These are phyloP conservation scores for Geotrichum fermentans DNA, from an alignment of 1,139 yeast species.

Conservation along the genomic window DNA sequence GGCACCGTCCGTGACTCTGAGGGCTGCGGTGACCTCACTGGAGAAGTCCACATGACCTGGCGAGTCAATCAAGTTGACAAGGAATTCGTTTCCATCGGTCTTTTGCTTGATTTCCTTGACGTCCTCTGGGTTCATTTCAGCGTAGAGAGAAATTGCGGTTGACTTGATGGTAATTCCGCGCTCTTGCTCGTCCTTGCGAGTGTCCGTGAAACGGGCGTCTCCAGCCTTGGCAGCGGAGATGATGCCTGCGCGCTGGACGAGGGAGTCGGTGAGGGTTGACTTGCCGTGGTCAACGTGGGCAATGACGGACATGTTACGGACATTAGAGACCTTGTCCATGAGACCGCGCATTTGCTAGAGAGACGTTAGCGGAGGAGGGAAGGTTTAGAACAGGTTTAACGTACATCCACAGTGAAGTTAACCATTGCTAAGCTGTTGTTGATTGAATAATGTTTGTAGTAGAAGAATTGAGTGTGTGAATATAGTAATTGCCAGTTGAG, in stretches of 20 bases:
- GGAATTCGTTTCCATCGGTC: constrained; percentile 90
- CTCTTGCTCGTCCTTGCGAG: constrained; percentile 99
- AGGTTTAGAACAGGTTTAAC: not conserved
- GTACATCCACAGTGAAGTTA: constrained; percentile 9
- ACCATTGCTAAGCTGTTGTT: constrained; percentile 5
- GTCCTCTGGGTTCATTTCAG: constrained; percentile 86
- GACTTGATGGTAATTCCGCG: constrained; percentile 99
- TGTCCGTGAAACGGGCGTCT: constrained; percentile 99
- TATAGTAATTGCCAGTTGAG: not conserved
- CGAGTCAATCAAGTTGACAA: constrained; percentile 96
- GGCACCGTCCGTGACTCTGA: constrained; percentile 99
- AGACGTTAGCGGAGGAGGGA: constrained; percentile 23
- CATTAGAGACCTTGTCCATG: constrained; percentile 99
- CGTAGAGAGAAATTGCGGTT: constrained; percentile 93
- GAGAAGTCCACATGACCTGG: constrained; percentile 99
- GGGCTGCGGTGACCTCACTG: constrained; percentile 99
- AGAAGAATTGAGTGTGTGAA: not conserved
- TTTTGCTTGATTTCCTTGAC: constrained; percentile 93
- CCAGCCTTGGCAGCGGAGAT: constrained; percentile 99
- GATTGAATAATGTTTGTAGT: not conserved
- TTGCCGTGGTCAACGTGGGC: constrained; percentile 99
- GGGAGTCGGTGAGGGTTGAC: constrained; percentile 97
- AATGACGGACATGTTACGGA: constrained; percentile 99
- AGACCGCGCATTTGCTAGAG: constrained; percentile 85
- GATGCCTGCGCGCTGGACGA: constrained; percentile 98